Evolutionary conservation across 441 rosid genomes (phyloP).

Genomic region (Daphne laureola): DNA sequence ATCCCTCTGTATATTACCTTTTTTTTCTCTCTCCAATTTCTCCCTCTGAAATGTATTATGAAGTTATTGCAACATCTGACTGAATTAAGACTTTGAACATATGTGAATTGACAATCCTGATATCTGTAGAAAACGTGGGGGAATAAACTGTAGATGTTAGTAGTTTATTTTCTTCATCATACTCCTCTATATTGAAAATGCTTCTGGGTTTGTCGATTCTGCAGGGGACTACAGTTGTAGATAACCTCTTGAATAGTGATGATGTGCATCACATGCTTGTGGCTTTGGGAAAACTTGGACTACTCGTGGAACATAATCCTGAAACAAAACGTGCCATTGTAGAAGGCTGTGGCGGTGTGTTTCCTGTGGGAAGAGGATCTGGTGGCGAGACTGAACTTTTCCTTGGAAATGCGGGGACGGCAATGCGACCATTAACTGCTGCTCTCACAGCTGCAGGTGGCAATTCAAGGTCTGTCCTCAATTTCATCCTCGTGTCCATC

Average conservation of each 20-base stretch:
- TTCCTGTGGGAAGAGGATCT: slow-evolving; percentile 60
- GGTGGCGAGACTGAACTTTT: slow-evolving; percentile 59
- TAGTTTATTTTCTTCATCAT: too few species aligned
- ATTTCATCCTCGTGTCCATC: slow-evolving; percentile 6
- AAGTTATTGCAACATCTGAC: too few species aligned
- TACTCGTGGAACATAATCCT: slow-evolving; percentile 50
- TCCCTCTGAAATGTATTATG: too few species aligned
- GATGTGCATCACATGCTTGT: slow-evolving; percentile 89
- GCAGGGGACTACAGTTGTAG: slow-evolving; percentile 84
- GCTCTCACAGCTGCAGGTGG: slow-evolving; percentile 96
- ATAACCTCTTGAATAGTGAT: slow-evolving; percentile 87
- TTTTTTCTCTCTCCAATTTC: too few species aligned
- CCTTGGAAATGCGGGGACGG: slow-evolving; percentile 97
- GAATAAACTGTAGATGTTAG: too few species aligned
- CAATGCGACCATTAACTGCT: slow-evolving; percentile 99
- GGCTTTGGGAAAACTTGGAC: slow-evolving; percentile 72
- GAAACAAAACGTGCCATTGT: slow-evolving; percentile 56
- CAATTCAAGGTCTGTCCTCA: slow-evolving; percentile 52
- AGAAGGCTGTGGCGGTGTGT: slow-evolving; percentile 82
- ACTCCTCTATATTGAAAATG: not conserved
- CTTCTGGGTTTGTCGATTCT: not conserved
- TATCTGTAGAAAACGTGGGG: too few species aligned
- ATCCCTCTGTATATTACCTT: too few species aligned
- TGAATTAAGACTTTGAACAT: too few species aligned
- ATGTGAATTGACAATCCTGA: too few species aligned